Base-by-base conservation (phyloP, 208 protist genomes). In the Eutreptiella sp. region DNA sequence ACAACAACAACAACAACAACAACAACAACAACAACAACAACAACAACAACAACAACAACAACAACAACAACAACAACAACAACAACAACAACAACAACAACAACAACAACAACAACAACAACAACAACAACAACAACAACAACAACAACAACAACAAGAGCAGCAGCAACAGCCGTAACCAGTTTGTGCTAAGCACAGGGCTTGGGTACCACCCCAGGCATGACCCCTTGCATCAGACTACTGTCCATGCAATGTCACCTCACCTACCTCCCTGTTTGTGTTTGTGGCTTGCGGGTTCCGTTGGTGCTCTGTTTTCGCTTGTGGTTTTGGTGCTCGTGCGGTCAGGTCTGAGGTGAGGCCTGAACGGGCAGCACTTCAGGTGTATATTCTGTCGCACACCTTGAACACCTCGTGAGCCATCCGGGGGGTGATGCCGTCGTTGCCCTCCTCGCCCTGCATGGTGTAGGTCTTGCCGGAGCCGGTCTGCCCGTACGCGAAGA, bases 401-500 rank as follows among this genome's bases (percentile, higher is more conserved):
- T 46, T 26, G 38, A 68, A 75, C 24, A 75, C 29, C 34, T 75
- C 9, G 3, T 24, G 14, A 7, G 63, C 39, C 14, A 53, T 31
- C 3, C 59, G 31, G 1, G 70, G 70, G 26, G 69, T 69, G 14
- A 75, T 50, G 4, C 53, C 73, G 32, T 34, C 34, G 5, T 77
- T 28, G 11, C 24, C 21, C 3, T 48, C 31, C n/a, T 9, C 19
- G 28, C 72, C 72, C 2, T 66, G 16, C 41, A 78, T 73, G 27
- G 72, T 78, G 39, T 52, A 76, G 0, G 72, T 78, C 45, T 78
- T 76, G 11, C 72, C 72, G 11, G 29, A 58, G 0, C 75, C 75
- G 5, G 75, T 80, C 16, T 72, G 66, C 4, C 75, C 75, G 53
- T 81, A 80, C 9, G 65, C 69, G 28, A 81, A 74, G 34, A 80